Evolutionary conservation across 1,284 basidiomycete genomes (phyloP).

Genomic region (Trichosporon ovoides): DNA sequence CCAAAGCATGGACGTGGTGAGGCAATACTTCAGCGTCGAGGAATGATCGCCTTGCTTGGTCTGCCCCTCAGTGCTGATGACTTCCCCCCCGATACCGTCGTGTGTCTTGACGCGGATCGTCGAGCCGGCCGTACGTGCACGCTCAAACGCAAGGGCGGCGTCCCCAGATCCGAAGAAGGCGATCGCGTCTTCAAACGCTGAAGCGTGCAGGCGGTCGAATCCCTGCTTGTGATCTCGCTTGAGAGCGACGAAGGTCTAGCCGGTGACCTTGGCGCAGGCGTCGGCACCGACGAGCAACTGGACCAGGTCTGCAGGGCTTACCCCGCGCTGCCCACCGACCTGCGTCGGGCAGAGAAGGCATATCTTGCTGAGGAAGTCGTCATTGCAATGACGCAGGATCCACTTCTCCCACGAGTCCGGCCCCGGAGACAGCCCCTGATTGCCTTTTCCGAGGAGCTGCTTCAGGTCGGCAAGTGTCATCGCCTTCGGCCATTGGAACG

Average conservation of each 20-base stretch:
- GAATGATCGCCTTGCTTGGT: conserved; percentile 43
- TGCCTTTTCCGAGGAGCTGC: conserved; percentile 24
- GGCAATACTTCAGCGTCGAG: conserved; percentile 38
- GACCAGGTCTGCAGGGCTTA: too few species aligned
- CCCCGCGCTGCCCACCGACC: too few species aligned
- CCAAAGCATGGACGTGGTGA: conserved; percentile 40
- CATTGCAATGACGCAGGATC: conserved; percentile 29
- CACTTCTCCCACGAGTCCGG: conserved; percentile 44
- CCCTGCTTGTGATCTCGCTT: conserved; percentile 19
- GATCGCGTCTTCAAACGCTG: conserved; percentile 46
- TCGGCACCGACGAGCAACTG: conserved; percentile 33
- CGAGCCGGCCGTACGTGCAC: conserved; percentile 25
- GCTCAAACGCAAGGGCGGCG: conserved; percentile 32
- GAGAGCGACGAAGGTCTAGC: conserved; percentile 9
- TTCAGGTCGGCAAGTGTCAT: conserved; percentile 7
- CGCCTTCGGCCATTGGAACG: conserved; percentile 6
- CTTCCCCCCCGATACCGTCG: conserved; percentile 20
- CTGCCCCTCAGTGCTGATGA: conserved; percentile 14
- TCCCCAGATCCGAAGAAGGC: conserved; percentile 41
- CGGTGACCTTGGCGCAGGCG: conserved; percentile 24
- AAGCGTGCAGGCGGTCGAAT: conserved; percentile 39
- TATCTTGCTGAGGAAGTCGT: too few species aligned
- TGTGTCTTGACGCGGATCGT: conserved; percentile 29
- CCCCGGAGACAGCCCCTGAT: conserved; percentile 28
- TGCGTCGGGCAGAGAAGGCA: too few species aligned